Conservation (phyloP, 2,329 filamentous ascomycete species). For the Domatiomyces catenatus region DNA sequence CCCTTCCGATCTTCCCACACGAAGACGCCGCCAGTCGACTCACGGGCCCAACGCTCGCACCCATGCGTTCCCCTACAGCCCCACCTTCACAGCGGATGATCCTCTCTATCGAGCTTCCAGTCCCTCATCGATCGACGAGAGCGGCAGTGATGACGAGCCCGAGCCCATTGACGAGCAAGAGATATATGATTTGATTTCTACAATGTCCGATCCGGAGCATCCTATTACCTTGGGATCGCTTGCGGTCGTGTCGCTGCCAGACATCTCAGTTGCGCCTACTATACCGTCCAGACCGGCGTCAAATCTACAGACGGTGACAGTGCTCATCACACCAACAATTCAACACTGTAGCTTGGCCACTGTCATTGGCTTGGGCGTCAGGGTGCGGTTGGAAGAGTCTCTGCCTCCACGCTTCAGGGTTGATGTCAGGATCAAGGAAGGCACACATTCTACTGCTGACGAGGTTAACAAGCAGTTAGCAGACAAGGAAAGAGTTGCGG, state of each 20-base stretch:
- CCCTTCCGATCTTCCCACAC: conserved; percentile 72
- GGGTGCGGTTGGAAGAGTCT: conserved; percentile 78
- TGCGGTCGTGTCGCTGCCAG: conserved; percentile 87
- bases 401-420: conserved; percentile 83
- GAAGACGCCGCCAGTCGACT: conserved; percentile 36
- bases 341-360: conserved; percentile 94
- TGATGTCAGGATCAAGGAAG: conserved; percentile 87
- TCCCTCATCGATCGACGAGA: conserved; percentile 26
- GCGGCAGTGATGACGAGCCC: conserved; percentile 42
- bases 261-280: conserved; percentile 64
- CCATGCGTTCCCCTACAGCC: conserved; percentile 26
- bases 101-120: conserved; percentile 26
- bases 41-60: conserved; percentile 32
- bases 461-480: conserved; percentile 93
- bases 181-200: conserved; percentile 88
- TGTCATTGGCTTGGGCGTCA: conserved; percentile 84
- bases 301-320: conserved; percentile 58
- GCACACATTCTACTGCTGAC: conserved; percentile 85
- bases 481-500: conserved; percentile 92
- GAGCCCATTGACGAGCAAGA: conserved; percentile 95
- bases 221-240: conserved; percentile 84
- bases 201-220: conserved; percentile 92
- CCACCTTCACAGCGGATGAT: conserved; percentile 32
- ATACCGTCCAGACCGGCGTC: conserved; percentile 42
- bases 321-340: conserved; percentile 89